A percentile compares a stretch with the other conserved stretches of the same genome.
phyloP scores from a whole-genome alignment of 441 rosid species.

The Hura crepitans region DNA sequence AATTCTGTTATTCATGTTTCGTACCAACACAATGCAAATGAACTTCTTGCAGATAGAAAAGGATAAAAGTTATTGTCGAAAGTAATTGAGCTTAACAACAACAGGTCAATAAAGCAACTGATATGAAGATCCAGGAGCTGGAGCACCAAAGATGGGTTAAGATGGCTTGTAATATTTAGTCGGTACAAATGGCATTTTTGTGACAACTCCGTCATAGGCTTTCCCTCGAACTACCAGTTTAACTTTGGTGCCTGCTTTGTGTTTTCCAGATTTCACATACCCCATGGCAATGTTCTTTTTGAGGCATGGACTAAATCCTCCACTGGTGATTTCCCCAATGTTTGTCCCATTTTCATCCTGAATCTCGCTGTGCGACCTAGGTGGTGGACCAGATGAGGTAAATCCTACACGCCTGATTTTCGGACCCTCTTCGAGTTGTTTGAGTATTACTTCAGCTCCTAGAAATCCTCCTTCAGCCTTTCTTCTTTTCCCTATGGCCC shows the following conservation, averaged over 20 bases:
- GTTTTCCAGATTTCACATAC: conserved; percentile 81
- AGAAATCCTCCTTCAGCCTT: conserved; percentile 92
- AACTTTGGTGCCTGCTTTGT: conserved; percentile 76
- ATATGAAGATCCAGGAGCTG: conserved; percentile 8
- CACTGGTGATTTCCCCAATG: conserved; percentile 95
- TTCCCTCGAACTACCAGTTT: conserved; percentile 80
- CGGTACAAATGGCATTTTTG: conserved; percentile 94
- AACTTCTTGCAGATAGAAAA: conserved; percentile 7
- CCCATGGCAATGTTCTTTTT: conserved; percentile 98
- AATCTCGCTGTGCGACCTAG: conserved; percentile 88
- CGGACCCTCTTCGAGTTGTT: conserved; percentile 82
- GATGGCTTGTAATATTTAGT: conserved; percentile 86
- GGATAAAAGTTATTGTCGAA: background rate
- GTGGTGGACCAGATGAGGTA: conserved; percentile 77
- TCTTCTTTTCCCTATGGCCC: conserved; percentile 97
- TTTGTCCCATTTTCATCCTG: conserved; percentile 61
- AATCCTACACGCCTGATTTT: conserved; percentile 78
- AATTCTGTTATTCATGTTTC: conserved; percentile 13
- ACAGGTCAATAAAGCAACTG: conserved; percentile 22
- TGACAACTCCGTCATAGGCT: conserved; percentile 69
- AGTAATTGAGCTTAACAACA: conserved; percentile 17
- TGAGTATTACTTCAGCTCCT: conserved; percentile 80
- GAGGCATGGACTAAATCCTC: conserved; percentile 92
- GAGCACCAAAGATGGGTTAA: conserved; percentile 19
- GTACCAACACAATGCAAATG: background rate